Base-by-base conservation (phyloP, 805 yeast species). In the Candida boleticola region DNA sequence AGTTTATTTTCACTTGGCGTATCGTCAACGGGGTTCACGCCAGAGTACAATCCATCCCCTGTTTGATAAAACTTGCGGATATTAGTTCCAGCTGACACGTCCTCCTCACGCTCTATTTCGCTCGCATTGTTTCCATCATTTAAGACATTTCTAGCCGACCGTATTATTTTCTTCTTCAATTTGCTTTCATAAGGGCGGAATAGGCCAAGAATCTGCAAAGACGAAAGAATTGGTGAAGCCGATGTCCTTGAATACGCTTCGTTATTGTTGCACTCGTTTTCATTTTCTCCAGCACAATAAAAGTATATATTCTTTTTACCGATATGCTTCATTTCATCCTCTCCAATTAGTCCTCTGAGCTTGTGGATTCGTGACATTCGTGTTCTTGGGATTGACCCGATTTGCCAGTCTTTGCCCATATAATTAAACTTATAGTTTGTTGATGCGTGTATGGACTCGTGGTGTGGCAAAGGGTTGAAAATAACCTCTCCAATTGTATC, bases 1-100 rank as follows among this genome's bases (percentile, higher is more conserved):
- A 80, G 48, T 51, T 80, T 82, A 42, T 64, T 71, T 37, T 76
- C 79, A 54, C 76, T 78, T 0, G 86, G 85, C 3, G 75, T 65
- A 55, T 82, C 87, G 55, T 82, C 87, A 40, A 68, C 67, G 10
- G 39, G 39, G 7, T 37, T 45, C 14, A 42, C 44, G 46, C 65
- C 63, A 38, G 60, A 64, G 26, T 65, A 59, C 4, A 80, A 61
- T 2, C 86, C 86, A 58, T 81, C 86, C n/a, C 79, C 78, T 0
- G 80, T 71, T 13, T 55, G 55, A 43, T 60, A 71, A 51, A 65
- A 75, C 19, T 57, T 55, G 29, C 57, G 57, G 7, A 54, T 45
- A 27, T 57, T 59, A 21, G 54, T 41, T 19, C 63, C 61, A 10
- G 53, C 51, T 10, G 52, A 56, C 27, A 60, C 41, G 40, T 61